Conservation (phyloP, 805 yeast genomes). For the Yarrowia sp. region DNA sequence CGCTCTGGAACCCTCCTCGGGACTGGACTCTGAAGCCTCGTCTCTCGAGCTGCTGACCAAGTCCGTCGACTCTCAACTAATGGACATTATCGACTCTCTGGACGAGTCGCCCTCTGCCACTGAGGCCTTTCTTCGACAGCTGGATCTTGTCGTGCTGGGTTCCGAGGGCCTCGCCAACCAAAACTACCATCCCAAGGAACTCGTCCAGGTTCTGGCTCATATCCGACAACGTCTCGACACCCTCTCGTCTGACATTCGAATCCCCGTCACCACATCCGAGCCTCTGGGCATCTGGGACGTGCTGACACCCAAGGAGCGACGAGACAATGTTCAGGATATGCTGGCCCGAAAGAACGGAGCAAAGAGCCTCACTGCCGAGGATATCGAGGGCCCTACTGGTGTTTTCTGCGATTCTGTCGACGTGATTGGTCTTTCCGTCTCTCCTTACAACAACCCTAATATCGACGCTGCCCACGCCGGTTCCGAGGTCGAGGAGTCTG, state of each 20-base stretch:
- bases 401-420: conserved; percentile 19
- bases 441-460: background rate
- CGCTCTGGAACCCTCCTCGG: background rate
- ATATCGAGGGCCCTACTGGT: conserved; percentile 5
- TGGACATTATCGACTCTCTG: conserved; percentile 14
- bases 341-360: background rate
- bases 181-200: conserved; percentile 21
- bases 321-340: conserved; percentile 1
- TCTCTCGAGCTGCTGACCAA: background rate
- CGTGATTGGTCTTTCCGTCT: conserved; percentile 16
- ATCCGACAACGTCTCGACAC: conserved; percentile 1
- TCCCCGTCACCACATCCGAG: conserved; percentile 15
- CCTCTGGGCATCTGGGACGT: conserved; percentile 25
- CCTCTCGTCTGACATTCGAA: background rate
- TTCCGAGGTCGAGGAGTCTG: conserved; percentile 14
- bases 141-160: conserved; percentile 17
- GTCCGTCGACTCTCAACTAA: conserved; percentile 11
- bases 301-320: conserved; percentile 11
- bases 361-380: background rate
- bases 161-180: conserved; percentile 22
- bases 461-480: conserved; percentile 14
- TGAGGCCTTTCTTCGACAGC: conserved; percentile 4
- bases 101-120: conserved; percentile 1
- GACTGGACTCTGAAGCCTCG: conserved; percentile 2
- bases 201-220: conserved; percentile 1